Evolutionary conservation across 2,329 filamentous ascomycete genomes (phyloP), one percentile per base, ranked within the genome.

Genomic region (Penicillium sp.): DNA sequence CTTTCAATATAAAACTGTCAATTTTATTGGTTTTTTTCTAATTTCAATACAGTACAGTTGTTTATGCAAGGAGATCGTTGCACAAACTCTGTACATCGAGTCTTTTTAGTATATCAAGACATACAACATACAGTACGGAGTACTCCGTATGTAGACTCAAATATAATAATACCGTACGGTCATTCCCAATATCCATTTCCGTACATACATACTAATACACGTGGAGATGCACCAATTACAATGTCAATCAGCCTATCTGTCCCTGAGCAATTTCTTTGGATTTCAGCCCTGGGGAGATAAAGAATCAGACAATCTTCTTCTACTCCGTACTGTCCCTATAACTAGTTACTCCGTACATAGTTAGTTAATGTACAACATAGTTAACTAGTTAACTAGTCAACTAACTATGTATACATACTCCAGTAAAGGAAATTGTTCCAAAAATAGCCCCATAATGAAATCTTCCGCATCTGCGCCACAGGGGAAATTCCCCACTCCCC

Each of bases 361-460:
- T n/a, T n/a, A n/a, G n/a, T n/a, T n/a, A n/a, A n/a, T n/a, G n/a
- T n/a, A n/a, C n/a, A n/a, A n/a, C n/a, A n/a, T n/a, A n/a, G n/a
- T n/a, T n/a, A n/a, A n/a, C n/a, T n/a, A n/a, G n/a, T n/a, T n/a
- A n/a, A n/a, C n/a, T n/a, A n/a, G n/a, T n/a, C n/a, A n/a, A n/a
- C n/a, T n/a, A n/a, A n/a, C n/a, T n/a, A 33, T 1, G 10, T 12
- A 31, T 31, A 31, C 29, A 31, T 31, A 13, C 12, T 15, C 12
- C 12, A 15, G 12, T 33, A 13, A 13, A 33, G n/a, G 9, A 15
- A 43, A 33, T 29, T 25, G 39, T 39, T 50, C 54, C 49, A 53
- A 53, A 53, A 53, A 53, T 47, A 57, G 54, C 41, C 23, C 19
- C 39, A 25, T 43, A 31, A 45, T 49, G 43, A 50, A 55, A 55